These are phyloP conservation scores for Benincasa hispida DNA, from an alignment of 306 rosid genomes.

Conservation along the genomic window DNA sequence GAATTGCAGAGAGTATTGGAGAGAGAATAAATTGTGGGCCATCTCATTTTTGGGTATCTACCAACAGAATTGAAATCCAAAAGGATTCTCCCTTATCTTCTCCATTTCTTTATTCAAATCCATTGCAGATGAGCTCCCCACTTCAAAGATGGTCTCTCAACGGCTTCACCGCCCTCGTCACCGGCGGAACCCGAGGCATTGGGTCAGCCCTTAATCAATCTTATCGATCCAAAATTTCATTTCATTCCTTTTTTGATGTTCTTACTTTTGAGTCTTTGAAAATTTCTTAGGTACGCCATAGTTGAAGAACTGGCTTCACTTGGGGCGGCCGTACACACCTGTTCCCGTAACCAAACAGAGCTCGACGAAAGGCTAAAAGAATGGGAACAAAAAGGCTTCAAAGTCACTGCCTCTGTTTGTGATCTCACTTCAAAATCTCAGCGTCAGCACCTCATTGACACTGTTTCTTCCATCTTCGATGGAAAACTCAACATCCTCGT, in stretches of 20 bases:
- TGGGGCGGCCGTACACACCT: slow-evolving; percentile 34
- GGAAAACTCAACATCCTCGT: slow-evolving; percentile 45
- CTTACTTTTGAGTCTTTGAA: background rate
- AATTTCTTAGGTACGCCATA: slow-evolving; percentile 11
- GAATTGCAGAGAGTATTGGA: too few species aligned
- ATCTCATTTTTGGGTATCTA: too few species aligned
- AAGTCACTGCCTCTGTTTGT: slow-evolving; percentile 36
- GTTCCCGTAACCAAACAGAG: slow-evolving; percentile 29
- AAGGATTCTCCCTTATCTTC: background rate
- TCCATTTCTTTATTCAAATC: background rate
- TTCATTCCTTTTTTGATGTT: background rate
- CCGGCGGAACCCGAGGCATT: slow-evolving; percentile 42
- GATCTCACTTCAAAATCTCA: slow-evolving; percentile 17
- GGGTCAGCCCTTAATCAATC: slow-evolving; percentile 13
- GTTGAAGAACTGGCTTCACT: slow-evolving; percentile 41
- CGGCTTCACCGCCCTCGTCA: slow-evolving; percentile 37
- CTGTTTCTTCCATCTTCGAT: slow-evolving; percentile 23
- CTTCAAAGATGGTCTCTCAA: slow-evolving; percentile 38
- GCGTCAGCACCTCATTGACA: slow-evolving; percentile 19
- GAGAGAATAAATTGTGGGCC: too few species aligned
- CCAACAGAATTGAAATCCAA: background rate
- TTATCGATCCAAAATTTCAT: background rate
- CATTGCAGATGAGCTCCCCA: background rate
- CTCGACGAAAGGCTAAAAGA: slow-evolving; percentile 18
- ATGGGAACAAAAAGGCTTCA: slow-evolving; percentile 28